These are phyloP conservation scores for Trametes maxima DNA, from an alignment of 768 basidiomycete species.

Conservation along the genomic window DNA sequence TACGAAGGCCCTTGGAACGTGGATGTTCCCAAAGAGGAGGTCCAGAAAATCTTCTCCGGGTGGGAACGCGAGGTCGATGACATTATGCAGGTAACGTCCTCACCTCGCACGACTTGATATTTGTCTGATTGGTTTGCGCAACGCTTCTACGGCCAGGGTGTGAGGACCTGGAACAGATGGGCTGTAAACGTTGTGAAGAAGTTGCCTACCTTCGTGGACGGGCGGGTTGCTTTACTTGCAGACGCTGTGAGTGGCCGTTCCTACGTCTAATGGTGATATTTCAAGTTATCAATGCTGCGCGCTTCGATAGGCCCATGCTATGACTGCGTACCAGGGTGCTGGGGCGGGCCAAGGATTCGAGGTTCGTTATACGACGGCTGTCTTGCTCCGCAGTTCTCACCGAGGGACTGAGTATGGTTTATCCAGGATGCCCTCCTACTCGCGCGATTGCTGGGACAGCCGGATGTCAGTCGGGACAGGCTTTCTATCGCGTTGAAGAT, in stretches of 20 bases:
- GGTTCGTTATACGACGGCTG: background rate
- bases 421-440: slow-evolving; percentile 37
- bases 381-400: background rate
- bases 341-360: slow-evolving; percentile 18
- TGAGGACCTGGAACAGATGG: slow-evolving; percentile 21
- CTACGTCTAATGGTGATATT: too few relatives aligned
- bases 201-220: slow-evolving; percentile 30
- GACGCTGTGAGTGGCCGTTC: slow-evolving; percentile 32
- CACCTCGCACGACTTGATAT: background rate
- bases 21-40: slow-evolving; percentile 21
- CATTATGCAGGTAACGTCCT: slow-evolving; percentile 24
- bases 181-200: slow-evolving; percentile 24
- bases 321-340: slow-evolving; percentile 12
- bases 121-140: background rate
- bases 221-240: slow-evolving; percentile 31
- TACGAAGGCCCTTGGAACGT: slow-evolving; percentile 27
- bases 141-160: background rate
- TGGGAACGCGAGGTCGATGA: slow-evolving; percentile 29
- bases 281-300: background rate
- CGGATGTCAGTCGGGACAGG: slow-evolving; percentile 26
- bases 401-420: too few relatives aligned
- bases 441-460: slow-evolving; percentile 33
- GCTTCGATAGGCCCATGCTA: slow-evolving; percentile 15
- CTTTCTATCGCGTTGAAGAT: slow-evolving; percentile 32
- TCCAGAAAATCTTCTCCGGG: slow-evolving; percentile 15